Conservation (phyloP, 83 land plant genomes). For the Diphasiastrum complanatum region DNA sequence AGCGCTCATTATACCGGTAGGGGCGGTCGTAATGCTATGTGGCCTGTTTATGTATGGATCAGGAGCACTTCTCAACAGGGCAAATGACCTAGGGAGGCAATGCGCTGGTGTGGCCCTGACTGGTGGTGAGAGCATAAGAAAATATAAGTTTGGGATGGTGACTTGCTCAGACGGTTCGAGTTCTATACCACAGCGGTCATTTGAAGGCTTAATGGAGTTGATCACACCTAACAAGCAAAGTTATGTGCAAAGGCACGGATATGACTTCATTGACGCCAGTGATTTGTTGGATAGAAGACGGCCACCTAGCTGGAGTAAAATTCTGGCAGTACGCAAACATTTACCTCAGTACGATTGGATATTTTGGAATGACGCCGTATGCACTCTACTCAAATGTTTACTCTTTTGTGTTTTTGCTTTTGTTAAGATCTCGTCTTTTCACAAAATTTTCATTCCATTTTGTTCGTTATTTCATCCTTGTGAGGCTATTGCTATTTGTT, state of each 20-base stretch:
- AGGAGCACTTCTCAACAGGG: conserved; percentile 21
- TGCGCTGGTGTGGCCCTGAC: conserved; percentile 6
- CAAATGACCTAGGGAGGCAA: conserved; percentile 30
- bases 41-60: conserved; percentile 32
- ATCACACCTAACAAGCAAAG: conserved; percentile 44
- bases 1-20: too few species aligned
- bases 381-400: too few species aligned
- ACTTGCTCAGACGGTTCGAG: conserved; percentile 44
- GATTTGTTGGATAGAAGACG: conserved; percentile 39
- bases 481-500: too few species aligned
- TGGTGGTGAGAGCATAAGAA: background rate
- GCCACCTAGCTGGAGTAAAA: conserved; percentile 76
- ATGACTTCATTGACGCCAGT: conserved; percentile 51
- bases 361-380: conserved; percentile 72
- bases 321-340: conserved; percentile 40
- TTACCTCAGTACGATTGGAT: conserved; percentile 51
- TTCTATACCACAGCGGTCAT: conserved; percentile 35
- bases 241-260: conserved; percentile 47
- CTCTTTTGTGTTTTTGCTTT: background rate
- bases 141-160: conserved; percentile 50
- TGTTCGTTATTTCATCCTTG: background rate
- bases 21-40: too few species aligned
- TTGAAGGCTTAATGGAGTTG: conserved; percentile 49
- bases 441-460: background rate
- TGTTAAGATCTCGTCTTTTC: background rate